Evolutionary conservation across 768 basidiomycete genomes (phyloP).

Genomic region (Suillus alpinus): DNA sequence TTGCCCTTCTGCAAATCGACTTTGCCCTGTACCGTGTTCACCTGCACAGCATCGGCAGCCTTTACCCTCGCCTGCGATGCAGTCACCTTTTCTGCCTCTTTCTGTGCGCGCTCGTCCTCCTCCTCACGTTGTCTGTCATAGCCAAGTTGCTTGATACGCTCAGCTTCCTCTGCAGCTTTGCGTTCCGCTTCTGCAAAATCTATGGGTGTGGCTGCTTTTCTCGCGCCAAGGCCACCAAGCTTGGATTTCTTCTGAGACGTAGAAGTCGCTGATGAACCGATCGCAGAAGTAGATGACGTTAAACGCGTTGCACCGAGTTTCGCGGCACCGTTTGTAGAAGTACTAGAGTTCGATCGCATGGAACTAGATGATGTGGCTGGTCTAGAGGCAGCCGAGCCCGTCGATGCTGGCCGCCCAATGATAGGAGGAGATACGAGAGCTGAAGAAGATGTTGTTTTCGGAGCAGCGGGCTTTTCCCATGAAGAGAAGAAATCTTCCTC

Average conservation of each 20-base stretch:
- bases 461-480: constrained; percentile 83
- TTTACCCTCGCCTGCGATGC: constrained; percentile 28
- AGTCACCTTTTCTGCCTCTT: constrained; percentile 52
- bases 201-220: constrained; percentile 76
- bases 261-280: constrained; percentile 29
- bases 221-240: constrained; percentile 80
- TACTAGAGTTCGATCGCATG: constrained; percentile 44
- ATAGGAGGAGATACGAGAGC: constrained; percentile 53
- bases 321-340: constrained; percentile 24
- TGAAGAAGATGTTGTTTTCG: constrained; percentile 51
- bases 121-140: constrained; percentile 87
- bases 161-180: constrained; percentile 88
- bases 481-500: constrained; percentile 97
- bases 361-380: constrained; percentile 69
- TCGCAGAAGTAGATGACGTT: constrained; percentile 37
- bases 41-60: constrained; percentile 23
- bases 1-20: constrained; percentile 38
- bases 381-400: constrained; percentile 43
- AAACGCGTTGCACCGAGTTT: constrained; percentile 44
- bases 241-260: constrained; percentile 58
- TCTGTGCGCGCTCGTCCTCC: constrained; percentile 71
- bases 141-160: constrained; percentile 86
- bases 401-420: constrained; percentile 50
- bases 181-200: constrained; percentile 95
- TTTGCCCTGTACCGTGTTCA: constrained; percentile 24